Evolutionary conservation across 257 asterid species (phyloP).

Genomic region (Mentha longifolia): DNA sequence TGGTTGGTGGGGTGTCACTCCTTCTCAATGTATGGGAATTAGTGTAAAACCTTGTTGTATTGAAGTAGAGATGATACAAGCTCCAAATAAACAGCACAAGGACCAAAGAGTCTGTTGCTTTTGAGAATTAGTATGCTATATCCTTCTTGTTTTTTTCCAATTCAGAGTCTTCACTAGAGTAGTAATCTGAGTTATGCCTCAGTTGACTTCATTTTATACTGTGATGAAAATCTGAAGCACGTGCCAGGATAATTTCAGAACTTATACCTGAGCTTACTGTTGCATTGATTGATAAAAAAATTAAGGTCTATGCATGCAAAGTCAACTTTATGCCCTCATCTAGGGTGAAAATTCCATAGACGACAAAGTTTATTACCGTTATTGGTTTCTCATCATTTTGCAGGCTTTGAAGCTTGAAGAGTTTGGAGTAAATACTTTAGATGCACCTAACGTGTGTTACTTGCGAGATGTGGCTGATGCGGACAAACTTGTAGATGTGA

Average conservation of each 20-base stretch:
- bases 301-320: constrained; percentile 3
- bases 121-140: not conserved
- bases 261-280: constrained; percentile 2
- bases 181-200: constrained; percentile 17
- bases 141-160: constrained; percentile 1
- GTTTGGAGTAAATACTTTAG: constrained; percentile 82
- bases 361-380: constrained; percentile 25
- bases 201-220: constrained; percentile 19
- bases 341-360: not conserved
- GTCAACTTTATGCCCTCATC: not conserved
- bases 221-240: constrained; percentile 18
- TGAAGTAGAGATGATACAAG: constrained; percentile 17
- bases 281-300: constrained; percentile 16
- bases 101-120: constrained; percentile 4
- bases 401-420: constrained; percentile 94
- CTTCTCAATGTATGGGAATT: constrained; percentile 5
- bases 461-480: constrained; percentile 82
- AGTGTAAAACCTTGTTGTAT: not conserved
- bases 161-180: not conserved
- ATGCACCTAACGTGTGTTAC: constrained; percentile 81
- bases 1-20: not conserved
- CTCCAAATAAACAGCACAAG: constrained; percentile 1
- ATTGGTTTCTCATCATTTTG: constrained; percentile 33
- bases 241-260: constrained; percentile 5
- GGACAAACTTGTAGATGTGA: constrained; percentile 66